Evolutionary conservation across 1,284 basidiomycete species (phyloP).

Genomic region (Marasmius tenuissimus): DNA sequence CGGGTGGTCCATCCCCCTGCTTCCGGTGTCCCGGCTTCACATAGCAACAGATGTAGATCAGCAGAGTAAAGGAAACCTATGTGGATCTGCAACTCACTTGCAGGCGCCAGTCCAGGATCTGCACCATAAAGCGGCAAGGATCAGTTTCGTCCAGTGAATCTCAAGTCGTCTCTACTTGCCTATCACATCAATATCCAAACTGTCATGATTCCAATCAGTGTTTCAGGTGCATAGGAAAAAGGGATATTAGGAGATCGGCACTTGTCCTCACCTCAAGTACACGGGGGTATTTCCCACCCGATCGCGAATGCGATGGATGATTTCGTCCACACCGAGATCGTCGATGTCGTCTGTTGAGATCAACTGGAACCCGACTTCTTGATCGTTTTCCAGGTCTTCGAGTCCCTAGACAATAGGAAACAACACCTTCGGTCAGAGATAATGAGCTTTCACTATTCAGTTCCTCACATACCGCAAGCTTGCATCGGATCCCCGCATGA

Average conservation of each 20-base stretch:
- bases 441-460: neutral
- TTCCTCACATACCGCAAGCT: conserved; percentile 21
- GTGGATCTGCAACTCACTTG: conserved; percentile 15
- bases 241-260: no score
- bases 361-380: conserved; percentile 65
- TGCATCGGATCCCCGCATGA: conserved; percentile 79
- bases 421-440: neutral
- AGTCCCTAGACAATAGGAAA: conserved; percentile 41
- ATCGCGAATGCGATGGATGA: conserved; percentile 60
- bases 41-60: neutral
- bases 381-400: conserved; percentile 62
- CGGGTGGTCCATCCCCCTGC: conserved; percentile 57
- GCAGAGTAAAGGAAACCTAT: neutral
- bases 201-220: neutral
- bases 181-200: conserved; percentile 1
- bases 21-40: conserved; percentile 53
- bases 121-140: neutral
- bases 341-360: conserved; percentile 79
- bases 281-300: conserved; percentile 71
- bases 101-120: conserved; percentile 25
- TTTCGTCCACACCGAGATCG: conserved; percentile 61
- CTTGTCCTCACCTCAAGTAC: conserved; percentile 36
- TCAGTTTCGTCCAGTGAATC: neutral
- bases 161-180: neutral
- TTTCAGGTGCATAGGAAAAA: no score